Evolutionary conservation across 345 rosid genomes (phyloP).

Genomic region (Populus pruinosa): DNA sequence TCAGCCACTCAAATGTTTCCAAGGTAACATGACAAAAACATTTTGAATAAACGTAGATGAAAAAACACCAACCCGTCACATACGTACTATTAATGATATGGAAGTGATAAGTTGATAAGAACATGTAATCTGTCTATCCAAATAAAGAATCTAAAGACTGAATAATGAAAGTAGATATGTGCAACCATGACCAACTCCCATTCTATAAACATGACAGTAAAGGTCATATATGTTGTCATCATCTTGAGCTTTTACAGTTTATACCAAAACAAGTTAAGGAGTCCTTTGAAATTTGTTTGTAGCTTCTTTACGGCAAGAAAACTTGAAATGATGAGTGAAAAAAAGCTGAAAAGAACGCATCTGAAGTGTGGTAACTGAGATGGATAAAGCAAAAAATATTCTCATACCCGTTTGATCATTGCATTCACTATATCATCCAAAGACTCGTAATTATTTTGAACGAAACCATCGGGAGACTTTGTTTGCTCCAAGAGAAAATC

Average conservation of each 20-base stretch:
- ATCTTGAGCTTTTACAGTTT: background rate
- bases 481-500: slow-evolving; percentile 38
- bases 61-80: background rate
- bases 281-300: background rate
- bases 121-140: background rate
- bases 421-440: slow-evolving; percentile 67
- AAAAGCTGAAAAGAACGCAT: slow-evolving; percentile 1
- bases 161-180: background rate
- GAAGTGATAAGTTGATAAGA: background rate
- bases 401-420: slow-evolving; percentile 62
- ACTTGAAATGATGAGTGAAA: background rate
- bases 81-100: background rate
- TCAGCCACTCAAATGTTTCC: background rate
- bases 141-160: background rate
- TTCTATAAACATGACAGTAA: background rate
- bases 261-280: background rate
- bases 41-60: background rate
- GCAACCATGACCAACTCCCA: background rate
- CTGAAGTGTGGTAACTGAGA: slow-evolving; percentile 1
- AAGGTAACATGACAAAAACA: background rate
- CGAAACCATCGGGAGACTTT: slow-evolving; percentile 45
- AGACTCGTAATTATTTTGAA: slow-evolving; percentile 45
- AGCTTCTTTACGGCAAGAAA: background rate
- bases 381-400: background rate
- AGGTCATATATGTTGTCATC: background rate